Conservation (phyloP, 2,329 filamentous ascomycete species). For the Taxawa tesnikishii region DNA sequence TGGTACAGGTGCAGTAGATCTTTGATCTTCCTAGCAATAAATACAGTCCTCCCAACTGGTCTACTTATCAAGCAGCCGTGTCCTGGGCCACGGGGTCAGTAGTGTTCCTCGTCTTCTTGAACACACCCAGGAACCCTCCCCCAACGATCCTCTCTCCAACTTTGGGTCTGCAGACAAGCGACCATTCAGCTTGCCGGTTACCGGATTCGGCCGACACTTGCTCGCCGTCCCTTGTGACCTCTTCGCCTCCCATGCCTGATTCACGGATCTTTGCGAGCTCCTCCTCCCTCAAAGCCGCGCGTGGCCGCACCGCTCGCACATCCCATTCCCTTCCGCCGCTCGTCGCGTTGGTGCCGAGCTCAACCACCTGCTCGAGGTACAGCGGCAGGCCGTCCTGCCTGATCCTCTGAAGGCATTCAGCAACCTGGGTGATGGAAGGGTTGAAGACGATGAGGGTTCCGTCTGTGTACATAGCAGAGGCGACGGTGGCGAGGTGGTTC, state of each 20-base stretch:
- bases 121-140: constrained; percentile 26
- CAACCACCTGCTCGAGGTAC: constrained; percentile 46
- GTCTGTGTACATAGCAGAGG: constrained; percentile 48
- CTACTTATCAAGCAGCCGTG: no score
- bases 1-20: no score
- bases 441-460: constrained; percentile 59
- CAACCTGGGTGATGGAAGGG: constrained; percentile 69
- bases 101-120: no score
- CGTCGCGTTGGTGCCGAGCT: constrained; percentile 38
- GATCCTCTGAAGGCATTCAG: constrained; percentile 46
- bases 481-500: constrained; percentile 35
- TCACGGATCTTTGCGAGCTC: constrained; percentile 3
- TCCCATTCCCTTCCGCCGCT: constrained; percentile 53
- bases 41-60: no score
- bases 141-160: constrained; percentile 24
- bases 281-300: constrained; percentile 14
- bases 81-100: no score
- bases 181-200: constrained; percentile 10
- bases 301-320: constrained; percentile 38
- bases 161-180: constrained; percentile 25
- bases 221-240: not conserved
- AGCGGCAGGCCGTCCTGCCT: constrained; percentile 43
- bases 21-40: no score
- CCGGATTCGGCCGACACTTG: constrained; percentile 2
- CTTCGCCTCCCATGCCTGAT: constrained; percentile 2